phyloP scores from a whole-genome alignment of 345 rosid genomes.

The Triadica sebifera region DNA sequence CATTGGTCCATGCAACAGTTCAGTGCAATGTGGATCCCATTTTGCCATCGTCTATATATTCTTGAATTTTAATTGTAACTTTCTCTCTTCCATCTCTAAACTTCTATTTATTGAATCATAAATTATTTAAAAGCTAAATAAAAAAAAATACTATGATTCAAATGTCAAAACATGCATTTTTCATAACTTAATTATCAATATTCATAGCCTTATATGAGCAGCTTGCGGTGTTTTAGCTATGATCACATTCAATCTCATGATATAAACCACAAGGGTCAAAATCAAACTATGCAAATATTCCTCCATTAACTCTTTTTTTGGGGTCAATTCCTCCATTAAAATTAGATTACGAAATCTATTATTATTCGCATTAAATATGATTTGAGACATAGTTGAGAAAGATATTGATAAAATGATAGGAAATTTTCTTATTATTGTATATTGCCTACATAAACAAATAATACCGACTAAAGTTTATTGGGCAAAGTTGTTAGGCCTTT shows the following conservation, averaged over 20 bases:
- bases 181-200: too few species aligned
- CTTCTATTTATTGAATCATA: too few species aligned
- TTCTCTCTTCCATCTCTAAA: too few species aligned
- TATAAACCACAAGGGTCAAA: background rate
- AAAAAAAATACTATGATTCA: too few species aligned
- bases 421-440: background rate
- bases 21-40: too few species aligned
- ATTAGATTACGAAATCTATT: background rate
- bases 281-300: background rate
- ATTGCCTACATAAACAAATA: constrained; percentile 1
- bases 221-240: background rate
- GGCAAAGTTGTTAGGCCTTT: background rate
- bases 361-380: background rate
- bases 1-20: too few species aligned
- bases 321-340: background rate
- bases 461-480: background rate
- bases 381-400: background rate
- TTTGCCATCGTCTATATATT: too few species aligned
- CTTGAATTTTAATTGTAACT: too few species aligned
- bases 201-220: too few species aligned
- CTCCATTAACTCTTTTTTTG: too few species aligned
- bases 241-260: background rate
- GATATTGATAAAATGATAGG: background rate
- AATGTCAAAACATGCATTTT: too few species aligned
- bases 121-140: too few species aligned